Conservation (phyloP, 2,329 filamentous ascomycete genomes). For the Aspergillus eucalypticola region DNA sequence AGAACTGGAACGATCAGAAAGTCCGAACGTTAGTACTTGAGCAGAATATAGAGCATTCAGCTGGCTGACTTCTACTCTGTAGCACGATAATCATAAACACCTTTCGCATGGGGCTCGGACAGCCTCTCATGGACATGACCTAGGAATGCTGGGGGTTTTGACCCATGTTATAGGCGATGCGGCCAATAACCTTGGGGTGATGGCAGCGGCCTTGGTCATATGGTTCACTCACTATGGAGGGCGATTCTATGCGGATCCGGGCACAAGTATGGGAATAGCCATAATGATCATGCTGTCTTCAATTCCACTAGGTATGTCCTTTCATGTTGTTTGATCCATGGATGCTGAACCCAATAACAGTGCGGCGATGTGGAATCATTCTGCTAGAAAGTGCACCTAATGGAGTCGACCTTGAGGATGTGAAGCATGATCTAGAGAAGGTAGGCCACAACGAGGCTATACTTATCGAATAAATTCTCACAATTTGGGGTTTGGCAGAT, state of each 20-base stretch:
- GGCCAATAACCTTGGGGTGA: constrained; percentile 75
- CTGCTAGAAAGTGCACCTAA: constrained; percentile 66
- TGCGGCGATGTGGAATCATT: constrained; percentile 55
- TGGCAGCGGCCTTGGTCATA: constrained; percentile 67
- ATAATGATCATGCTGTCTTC: constrained; percentile 70
- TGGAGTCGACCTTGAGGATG: constrained; percentile 61
- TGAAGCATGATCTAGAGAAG: constrained; percentile 69
- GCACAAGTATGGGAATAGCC: constrained; percentile 67
- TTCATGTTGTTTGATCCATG: background rate
- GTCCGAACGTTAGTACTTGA: background rate
- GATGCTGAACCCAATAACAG: constrained; percentile 13
- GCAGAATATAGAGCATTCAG: background rate
- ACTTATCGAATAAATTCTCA: background rate
- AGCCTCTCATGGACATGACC: constrained; percentile 54
- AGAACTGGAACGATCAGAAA: background rate
- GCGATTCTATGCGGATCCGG: constrained; percentile 72
- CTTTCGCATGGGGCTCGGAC: constrained; percentile 19
- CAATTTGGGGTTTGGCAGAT: constrained; percentile 50
- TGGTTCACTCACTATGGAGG: constrained; percentile 61
- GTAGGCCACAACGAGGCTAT: constrained; percentile 36
- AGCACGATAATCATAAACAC: constrained; percentile 32
- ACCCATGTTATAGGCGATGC: constrained; percentile 72
- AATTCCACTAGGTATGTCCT: constrained; percentile 33
- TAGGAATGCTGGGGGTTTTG: constrained; percentile 71
- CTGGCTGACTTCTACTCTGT: background rate